Evolutionary conservation across 2,329 filamentous ascomycete species (phyloP).

Genomic region (Fusarium napiforme): DNA sequence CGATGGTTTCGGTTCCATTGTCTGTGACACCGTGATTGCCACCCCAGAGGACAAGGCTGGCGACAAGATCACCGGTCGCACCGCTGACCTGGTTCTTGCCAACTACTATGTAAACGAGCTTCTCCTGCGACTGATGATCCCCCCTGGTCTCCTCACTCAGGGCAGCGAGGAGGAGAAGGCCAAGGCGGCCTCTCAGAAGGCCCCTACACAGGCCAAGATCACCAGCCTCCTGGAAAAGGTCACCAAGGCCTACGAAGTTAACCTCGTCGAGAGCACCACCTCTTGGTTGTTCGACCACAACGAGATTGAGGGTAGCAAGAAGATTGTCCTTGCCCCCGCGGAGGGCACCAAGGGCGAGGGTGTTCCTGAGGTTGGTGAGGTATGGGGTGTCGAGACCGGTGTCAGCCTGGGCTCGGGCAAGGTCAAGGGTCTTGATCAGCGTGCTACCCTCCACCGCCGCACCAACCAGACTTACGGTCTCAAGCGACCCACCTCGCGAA

Average conservation of each 20-base stretch:
- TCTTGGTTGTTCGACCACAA: constrained; percentile 97
- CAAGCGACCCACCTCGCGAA: constrained; percentile 92
- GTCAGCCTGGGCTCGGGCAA: constrained; percentile 92
- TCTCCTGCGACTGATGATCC: constrained; percentile 88
- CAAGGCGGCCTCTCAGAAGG: constrained; percentile 84
- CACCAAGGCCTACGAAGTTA: constrained; percentile 89
- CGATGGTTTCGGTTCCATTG: constrained; percentile 94
- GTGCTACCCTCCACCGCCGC: constrained; percentile 91
- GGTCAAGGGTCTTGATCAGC: constrained; percentile 89
- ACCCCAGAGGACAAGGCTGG: constrained; percentile 68
- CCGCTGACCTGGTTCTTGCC: constrained; percentile 88
- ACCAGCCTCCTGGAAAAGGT: constrained; percentile 90
- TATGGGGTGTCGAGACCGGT: constrained; percentile 97
- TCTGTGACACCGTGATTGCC: constrained; percentile 91
- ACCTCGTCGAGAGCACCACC: constrained; percentile 95
- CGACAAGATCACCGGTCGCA: constrained; percentile 76
- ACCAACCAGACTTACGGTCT: constrained; percentile 91
- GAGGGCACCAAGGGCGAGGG: constrained; percentile 94
- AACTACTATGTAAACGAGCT: constrained; percentile 97
- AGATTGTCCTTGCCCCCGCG: constrained; percentile 90
- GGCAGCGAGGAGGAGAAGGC: constrained; percentile 95
- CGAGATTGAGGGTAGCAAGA: constrained; percentile 97
- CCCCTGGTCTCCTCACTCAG: constrained; percentile 83
- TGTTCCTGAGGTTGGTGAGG: constrained; percentile 86
- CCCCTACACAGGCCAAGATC: constrained; percentile 87